Evolutionary conservation across 306 rosid species (phyloP).

Genomic region (Leucaena leucocephala): DNA sequence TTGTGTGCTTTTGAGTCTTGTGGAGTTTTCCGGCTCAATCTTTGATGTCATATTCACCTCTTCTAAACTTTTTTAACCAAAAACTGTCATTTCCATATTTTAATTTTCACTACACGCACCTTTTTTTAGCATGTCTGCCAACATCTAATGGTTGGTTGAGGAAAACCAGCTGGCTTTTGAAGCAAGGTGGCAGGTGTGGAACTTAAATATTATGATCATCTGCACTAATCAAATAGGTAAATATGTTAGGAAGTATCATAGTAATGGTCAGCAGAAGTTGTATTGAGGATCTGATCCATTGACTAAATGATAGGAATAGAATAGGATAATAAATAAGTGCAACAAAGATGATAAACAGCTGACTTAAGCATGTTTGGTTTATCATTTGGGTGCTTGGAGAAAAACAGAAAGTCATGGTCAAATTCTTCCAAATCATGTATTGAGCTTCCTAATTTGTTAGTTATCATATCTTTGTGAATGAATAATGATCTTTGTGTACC

Average conservation of each 20-base stretch:
- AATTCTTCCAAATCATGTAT: not conserved
- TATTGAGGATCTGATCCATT: not conserved
- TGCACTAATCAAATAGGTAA: constrained; percentile 12
- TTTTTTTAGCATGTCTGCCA: not conserved
- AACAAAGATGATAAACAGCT: not conserved
- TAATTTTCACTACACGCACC: not conserved
- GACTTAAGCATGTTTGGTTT: not conserved
- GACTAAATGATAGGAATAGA: not conserved
- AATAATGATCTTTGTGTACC: not conserved
- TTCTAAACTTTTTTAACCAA: not conserved
- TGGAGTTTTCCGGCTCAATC: constrained; percentile 4
- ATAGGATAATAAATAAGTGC: not conserved
- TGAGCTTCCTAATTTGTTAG: not conserved
- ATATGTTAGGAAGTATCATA: not conserved
- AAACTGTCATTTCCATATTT: not conserved
- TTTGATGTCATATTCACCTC: not conserved
- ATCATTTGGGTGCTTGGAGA: not conserved
- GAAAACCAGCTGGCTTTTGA: not conserved
- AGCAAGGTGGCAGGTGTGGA: not conserved
- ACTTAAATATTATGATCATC: constrained; percentile 1
- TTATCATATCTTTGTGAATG: not conserved
- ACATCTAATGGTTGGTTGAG: not conserved
- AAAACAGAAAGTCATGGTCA: not conserved
- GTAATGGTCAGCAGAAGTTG: constrained; percentile 2
- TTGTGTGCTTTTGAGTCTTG: constrained; percentile 20